These are phyloP conservation scores for Neurospora sp. DNA, from an alignment of 495 filamentous ascomycete genomes.

Conservation along the genomic window DNA sequence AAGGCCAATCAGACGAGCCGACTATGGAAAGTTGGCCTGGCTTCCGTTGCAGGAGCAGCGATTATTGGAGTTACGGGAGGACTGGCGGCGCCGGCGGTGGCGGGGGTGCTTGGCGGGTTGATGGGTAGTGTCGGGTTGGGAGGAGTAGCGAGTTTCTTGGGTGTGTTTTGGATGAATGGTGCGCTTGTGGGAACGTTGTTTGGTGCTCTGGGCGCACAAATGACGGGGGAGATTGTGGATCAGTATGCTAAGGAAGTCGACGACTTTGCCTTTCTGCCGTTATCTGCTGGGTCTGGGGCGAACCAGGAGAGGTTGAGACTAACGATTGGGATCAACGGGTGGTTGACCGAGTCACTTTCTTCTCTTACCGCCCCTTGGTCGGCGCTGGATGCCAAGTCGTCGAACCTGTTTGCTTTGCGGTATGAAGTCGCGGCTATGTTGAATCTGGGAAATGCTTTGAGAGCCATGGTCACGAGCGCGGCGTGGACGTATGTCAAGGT, in stretches of 20 bases:
- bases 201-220: constrained; percentile 76
- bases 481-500: constrained; percentile 62
- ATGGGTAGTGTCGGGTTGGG: constrained; percentile 80
- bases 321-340: constrained; percentile 76
- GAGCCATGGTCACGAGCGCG: constrained; percentile 53
- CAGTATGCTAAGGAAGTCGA: constrained; percentile 75
- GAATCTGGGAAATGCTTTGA: constrained; percentile 62
- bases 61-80: constrained; percentile 83
- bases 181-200: constrained; percentile 79
- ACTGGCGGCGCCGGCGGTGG: constrained; percentile 75
- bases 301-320: constrained; percentile 46
- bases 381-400: constrained; percentile 45
- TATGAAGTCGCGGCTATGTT: constrained; percentile 69
- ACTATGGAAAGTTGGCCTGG: constrained; percentile 82
- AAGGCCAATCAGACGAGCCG: constrained; percentile 51
- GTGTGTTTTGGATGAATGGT: constrained; percentile 69
- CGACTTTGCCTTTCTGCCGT: constrained; percentile 78
- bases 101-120: constrained; percentile 76
- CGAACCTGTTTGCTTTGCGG: constrained; percentile 72
- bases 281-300: constrained; percentile 34
- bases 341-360: constrained; percentile 41
- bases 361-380: constrained; percentile 65
- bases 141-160: constrained; percentile 72
- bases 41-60: constrained; percentile 77
- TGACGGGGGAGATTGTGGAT: constrained; percentile 79